phyloP scores from a whole-genome alignment of 208 protist genomes.

The Acanthamoeba castellanii region DNA sequence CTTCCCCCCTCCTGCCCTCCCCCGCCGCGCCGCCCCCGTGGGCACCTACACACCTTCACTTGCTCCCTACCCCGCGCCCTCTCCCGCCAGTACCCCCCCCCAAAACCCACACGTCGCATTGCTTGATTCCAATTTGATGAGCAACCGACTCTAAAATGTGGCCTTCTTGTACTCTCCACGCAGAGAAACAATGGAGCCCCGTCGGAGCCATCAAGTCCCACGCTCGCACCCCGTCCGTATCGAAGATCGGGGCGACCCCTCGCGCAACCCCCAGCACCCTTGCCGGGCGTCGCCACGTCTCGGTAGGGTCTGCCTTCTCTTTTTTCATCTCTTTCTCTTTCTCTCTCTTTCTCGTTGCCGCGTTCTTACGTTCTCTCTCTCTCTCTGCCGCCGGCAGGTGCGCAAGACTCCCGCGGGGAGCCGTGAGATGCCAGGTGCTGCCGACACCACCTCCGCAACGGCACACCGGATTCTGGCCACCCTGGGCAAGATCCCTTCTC shows the following conservation, averaged over 20 bases:
- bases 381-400: neutral
- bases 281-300: neutral
- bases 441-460: neutral
- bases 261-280: neutral
- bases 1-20: neutral
- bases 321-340: neutral
- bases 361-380: neutral
- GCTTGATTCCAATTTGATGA: neutral
- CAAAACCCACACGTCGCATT: neutral
- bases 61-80: neutral
- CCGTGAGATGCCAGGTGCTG: neutral
- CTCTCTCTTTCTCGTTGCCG: neutral
- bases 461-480: constrained; percentile 28
- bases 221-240: neutral
- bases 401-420: neutral
- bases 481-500: constrained; percentile 31
- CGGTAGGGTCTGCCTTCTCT: neutral
- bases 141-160: neutral
- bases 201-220: neutral
- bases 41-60: constrained; percentile 28
- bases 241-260: neutral
- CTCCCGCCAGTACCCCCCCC: neutral
- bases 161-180: neutral
- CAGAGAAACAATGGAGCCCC: constrained; percentile 5
- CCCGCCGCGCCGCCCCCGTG: neutral